Base-by-base conservation (phyloP, 2,329 filamentous ascomycete genomes). In the Beauveria pseudobassiana region DNA sequence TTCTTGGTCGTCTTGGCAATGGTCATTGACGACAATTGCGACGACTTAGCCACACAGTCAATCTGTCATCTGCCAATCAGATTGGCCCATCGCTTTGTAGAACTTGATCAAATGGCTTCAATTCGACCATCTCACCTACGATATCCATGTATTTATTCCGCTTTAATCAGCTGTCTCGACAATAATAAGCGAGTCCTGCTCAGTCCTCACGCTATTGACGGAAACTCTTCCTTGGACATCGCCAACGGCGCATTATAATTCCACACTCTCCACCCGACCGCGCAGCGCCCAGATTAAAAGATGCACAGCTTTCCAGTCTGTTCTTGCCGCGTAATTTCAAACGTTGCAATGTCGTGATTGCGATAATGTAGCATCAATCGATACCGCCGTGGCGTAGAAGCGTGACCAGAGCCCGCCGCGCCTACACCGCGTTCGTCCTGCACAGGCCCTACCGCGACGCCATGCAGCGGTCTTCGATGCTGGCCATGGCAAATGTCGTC, bases 291-390 rank as follows among this genome's bases (percentile, higher is more conserved):
- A 43, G 20, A 43, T 71, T 65, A 76, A 52, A 75, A 74, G 38
- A 76, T 68, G 63, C 71, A 75, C 34, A 76, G 46, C 64, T 71
- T 72, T 22, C 70, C 71, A n/a, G 70, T 72, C 62, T 71, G 66
- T 62, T 72, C 71, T 50, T 77, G 73, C 28, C 81, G 75, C 50
- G 74, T 77, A 59, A 91, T 72, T 71, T 90, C 86, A 74, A 91
- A 93, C 63, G 82, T 87, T 65, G 91, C 69, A 30, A 93, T 81
- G 2, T 83, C 82, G 67, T 90, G 85, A 72, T 91, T 85, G 62
- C 81, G 80, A 70, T 88, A 93, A 70, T 90, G 86, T 72, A 93
- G 74, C 70, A 93, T 82, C 62, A 93, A 66, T 63, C 88, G 77
- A 80, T 87, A 92, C 62, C 83, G 78, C 65, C 78, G 77, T 63